Conservation (phyloP, 305 asterid genomes). For the Rubia peregrina region DNA sequence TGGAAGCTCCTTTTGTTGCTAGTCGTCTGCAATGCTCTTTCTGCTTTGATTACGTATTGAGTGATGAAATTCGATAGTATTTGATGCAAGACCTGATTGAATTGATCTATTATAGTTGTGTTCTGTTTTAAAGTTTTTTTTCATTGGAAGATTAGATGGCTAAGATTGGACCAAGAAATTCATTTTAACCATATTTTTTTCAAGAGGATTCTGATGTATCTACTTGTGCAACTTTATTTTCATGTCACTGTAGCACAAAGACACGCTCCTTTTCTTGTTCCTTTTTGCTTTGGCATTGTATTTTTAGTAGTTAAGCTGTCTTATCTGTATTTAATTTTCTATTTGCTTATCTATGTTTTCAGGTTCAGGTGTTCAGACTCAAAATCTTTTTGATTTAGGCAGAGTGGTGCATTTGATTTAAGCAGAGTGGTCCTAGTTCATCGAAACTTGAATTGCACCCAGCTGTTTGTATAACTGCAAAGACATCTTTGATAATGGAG, state of each 20-base stretch:
- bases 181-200: not conserved
- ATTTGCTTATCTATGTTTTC: not conserved
- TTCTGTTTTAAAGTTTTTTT: not conserved
- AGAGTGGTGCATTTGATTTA: not conserved
- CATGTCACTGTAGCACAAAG: not conserved
- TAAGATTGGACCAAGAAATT: not conserved
- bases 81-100: no score
- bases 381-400: not conserved
- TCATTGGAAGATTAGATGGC: not conserved
- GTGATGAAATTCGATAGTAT: not conserved
- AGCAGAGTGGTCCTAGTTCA: conserved; percentile 10
- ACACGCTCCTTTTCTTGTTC: not conserved
- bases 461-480: conserved; percentile 17
- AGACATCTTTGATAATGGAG: conserved; percentile 46
- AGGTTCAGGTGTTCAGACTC: conserved; percentile 7
- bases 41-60: not conserved
- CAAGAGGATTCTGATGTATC: not conserved
- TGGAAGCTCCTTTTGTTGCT: not conserved
- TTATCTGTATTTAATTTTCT: not conserved
- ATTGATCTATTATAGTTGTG: no score
- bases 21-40: not conserved
- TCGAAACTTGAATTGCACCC: conserved; percentile 19
- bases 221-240: not conserved
- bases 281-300: not conserved
- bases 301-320: not conserved